A percentile compares a stretch with the other conserved stretches of the same genome.
Conservation (phyloP, 768 basidiomycete species). For the Hypholoma fasciculare region DNA sequence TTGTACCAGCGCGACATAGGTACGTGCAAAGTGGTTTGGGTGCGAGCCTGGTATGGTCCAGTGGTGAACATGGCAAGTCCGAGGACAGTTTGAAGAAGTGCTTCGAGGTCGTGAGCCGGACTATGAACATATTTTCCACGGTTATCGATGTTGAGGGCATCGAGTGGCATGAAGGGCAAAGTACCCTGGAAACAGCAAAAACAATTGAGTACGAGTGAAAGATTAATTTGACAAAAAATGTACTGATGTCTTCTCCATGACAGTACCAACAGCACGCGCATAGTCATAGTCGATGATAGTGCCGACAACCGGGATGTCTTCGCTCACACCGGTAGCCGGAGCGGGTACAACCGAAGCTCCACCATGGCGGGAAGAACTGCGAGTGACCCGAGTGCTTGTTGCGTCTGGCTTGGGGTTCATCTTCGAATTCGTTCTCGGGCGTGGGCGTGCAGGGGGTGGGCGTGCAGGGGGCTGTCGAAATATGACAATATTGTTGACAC, state of each 20-base stretch:
- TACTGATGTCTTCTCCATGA: conserved; percentile 10
- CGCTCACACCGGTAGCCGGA: not conserved
- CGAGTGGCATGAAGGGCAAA: conserved; percentile 12
- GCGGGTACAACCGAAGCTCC: not conserved
- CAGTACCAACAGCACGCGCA: conserved; percentile 3
- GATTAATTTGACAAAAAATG: conserved; percentile 3
- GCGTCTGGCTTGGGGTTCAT: too few species aligned
- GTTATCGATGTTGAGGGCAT: conserved; percentile 3
- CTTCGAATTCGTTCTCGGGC: not conserved
- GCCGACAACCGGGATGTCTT: conserved; percentile 6
- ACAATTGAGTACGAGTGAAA: conserved; percentile 2
- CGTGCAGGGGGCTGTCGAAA: not conserved
- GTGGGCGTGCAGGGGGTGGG: too few species aligned
- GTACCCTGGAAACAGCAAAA: conserved; percentile 10
- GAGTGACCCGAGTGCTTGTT: not conserved
- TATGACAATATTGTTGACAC: conserved; percentile 7
- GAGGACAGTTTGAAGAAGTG: conserved; percentile 6
- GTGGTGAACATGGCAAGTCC: conserved; percentile 7
- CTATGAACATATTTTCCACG: conserved; percentile 5
- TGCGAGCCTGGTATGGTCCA: conserved; percentile 6
- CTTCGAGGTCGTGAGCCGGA: conserved; percentile 13
- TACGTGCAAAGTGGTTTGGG: conserved; percentile 6
- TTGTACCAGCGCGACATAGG: conserved; percentile 3
- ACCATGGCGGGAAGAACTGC: not conserved
- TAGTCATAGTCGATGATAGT: conserved; percentile 12